Evolutionary conservation across 371 early-diverging fungal species (phyloP), one percentile per base, ranked within the genome.

Genomic region (Modicella reniformis): DNA sequence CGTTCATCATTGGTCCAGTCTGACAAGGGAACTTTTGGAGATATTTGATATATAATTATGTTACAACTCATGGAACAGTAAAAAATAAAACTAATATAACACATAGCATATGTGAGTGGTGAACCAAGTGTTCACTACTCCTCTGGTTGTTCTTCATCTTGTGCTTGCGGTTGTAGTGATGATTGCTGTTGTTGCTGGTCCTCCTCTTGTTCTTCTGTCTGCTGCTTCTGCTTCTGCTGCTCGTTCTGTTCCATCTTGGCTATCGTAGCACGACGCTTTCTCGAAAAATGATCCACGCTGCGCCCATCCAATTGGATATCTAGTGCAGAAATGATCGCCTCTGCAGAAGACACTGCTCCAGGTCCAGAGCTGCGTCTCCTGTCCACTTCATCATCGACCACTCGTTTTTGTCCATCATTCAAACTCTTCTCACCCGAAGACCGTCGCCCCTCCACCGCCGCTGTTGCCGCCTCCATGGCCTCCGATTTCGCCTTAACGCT

Each of bases 401-500:
- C 48, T 19, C 75, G 75, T 50, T 70, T 74, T 54, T 70, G 75
- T 30, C 75, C 70, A 6, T 70, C 71, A 2, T 2, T 66, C n/a
- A 56, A 51, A 17, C 48, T 56, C 62, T 65, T 41, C 28, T 65
- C 63, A 40, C 37, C 57, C 6, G 65, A 61, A 50, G 56, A 63
- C 1, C 62, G 60, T 40, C 59, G 26, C 26, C 48, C 61, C 9
- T 65, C 65, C 4, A 23, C 59, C 17, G 26, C 63, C 30, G 40
- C 60, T 40, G 57, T 63, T 40, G 64, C 68, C 1, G 76, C 76
- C 44, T 84, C 84, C 65, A 77, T 74, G 26, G 76, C 76, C 53
- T 75, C 76, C 2, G 71, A 62, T 12, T 63, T 67, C n/a, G 84
- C 84, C 61, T 85, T 83, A 33, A 83, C 83, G 62, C 85, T 87